phyloP scores from a whole-genome alignment of 2,329 filamentous ascomycete species.

The Incumbomyces lentus region DNA sequence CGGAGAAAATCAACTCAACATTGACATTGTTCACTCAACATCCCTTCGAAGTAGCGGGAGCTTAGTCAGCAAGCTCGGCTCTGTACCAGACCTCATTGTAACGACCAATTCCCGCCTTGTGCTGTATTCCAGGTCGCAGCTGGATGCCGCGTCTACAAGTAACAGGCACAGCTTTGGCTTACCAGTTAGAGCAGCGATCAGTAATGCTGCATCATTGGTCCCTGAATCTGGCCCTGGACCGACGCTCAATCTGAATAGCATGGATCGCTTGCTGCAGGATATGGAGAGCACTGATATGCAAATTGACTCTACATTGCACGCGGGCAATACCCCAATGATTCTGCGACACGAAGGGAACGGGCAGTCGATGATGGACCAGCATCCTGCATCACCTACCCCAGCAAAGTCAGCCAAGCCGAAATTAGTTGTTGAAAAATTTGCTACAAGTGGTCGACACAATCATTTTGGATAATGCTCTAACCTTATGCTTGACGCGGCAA shows the following conservation, averaged over 20 bases:
- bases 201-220: conserved; percentile 32
- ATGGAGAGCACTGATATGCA: conserved; percentile 24
- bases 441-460: background rate
- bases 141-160: background rate
- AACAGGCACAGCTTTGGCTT: background rate
- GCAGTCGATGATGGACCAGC: conserved; percentile 11
- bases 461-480: background rate
- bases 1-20: background rate
- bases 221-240: conserved; percentile 20
- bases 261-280: conserved; percentile 36
- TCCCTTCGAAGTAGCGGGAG: background rate
- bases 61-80: conserved; percentile 1
- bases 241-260: conserved; percentile 37
- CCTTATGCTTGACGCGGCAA: no score
- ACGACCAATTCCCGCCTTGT: conserved; percentile 5
- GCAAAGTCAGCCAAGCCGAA: conserved; percentile 6
- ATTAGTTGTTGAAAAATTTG: conserved; percentile 3
- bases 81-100: conserved; percentile 10
- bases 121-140: background rate
- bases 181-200: conserved; percentile 1
- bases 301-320: conserved; percentile 12
- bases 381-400: conserved; percentile 11
- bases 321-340: conserved; percentile 9
- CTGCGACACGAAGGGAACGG: background rate
- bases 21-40: background rate